A percentile compares a stretch with the other conserved stretches of the same genome.
Conservation (phyloP, 345 rosid species). For the Syzygium grande region DNA sequence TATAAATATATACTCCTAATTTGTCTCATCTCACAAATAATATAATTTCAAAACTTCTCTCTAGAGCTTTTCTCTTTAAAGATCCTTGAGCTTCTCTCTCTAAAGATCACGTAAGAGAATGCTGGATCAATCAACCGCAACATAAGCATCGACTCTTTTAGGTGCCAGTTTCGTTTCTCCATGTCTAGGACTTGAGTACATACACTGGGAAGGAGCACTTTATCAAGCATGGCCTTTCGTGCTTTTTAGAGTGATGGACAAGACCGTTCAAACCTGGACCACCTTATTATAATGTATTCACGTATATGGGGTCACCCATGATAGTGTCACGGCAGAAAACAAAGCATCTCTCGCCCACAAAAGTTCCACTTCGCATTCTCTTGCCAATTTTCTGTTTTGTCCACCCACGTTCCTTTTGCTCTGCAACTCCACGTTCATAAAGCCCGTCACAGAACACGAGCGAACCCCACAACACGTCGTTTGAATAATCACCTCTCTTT, state of each 20-base stretch:
- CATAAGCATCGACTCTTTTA: neutral
- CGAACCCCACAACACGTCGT: neutral
- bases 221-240: neutral
- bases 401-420: neutral
- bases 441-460: neutral
- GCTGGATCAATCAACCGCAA: too few species aligned
- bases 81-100: too few species aligned
- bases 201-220: neutral
- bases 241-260: neutral
- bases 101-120: too few species aligned
- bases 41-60: too few species aligned
- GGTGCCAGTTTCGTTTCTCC: neutral
- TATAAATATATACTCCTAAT: too few species aligned
- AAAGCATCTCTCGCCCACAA: neutral
- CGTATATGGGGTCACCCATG: neutral
- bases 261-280: neutral
- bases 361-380: neutral
- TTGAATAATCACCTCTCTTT: neutral
- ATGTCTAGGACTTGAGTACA: neutral
- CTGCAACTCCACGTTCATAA: neutral
- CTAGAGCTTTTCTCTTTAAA: too few species aligned
- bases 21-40: too few species aligned
- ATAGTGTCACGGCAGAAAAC: neutral
- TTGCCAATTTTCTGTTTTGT: neutral
- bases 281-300: neutral